Conservation (phyloP, 768 basidiomycete species). For the Pholiota molesta region DNA sequence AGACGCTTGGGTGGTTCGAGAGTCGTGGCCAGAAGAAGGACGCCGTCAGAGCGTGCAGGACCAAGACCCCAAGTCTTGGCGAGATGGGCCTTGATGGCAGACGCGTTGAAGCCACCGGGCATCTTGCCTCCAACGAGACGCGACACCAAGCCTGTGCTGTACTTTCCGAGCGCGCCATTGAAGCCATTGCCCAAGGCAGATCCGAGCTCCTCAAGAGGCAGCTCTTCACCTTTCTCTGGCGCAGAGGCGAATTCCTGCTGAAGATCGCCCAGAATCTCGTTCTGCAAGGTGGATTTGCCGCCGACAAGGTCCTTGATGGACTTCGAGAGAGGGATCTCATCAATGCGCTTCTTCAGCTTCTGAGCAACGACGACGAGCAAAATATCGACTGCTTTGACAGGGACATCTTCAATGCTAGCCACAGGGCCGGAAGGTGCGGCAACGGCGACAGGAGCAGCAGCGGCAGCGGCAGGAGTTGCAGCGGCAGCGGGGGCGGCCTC, state of each 20-base stretch:
- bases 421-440: constrained; percentile 63
- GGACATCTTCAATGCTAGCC: constrained; percentile 83
- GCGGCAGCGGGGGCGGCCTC: constrained; percentile 35
- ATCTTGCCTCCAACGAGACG: constrained; percentile 95
- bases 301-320: constrained; percentile 98
- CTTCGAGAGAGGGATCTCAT: constrained; percentile 88
- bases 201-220: constrained; percentile 95
- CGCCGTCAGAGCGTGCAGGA: constrained; percentile 83
- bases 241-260: constrained; percentile 94
- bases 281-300: constrained; percentile 98
- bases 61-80: constrained; percentile 97
- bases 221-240: constrained; percentile 97
- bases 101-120: constrained; percentile 97
- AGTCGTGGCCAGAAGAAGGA: constrained; percentile 88
- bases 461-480: constrained; percentile 37
- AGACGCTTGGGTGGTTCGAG: constrained; percentile 95
- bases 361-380: constrained; percentile 90
- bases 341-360: constrained; percentile 94
- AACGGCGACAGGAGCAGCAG: constrained; percentile 44
- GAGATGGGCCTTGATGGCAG: constrained; percentile 87
- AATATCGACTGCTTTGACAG: constrained; percentile 89
- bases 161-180: constrained; percentile 89
- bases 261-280: constrained; percentile 96
- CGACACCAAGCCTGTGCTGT: constrained; percentile 87
- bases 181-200: constrained; percentile 81